Evolutionary conservation across 768 basidiomycete species (phyloP), one percentile per base, ranked within the genome.

Genomic region (Chalciporus chontae): DNA sequence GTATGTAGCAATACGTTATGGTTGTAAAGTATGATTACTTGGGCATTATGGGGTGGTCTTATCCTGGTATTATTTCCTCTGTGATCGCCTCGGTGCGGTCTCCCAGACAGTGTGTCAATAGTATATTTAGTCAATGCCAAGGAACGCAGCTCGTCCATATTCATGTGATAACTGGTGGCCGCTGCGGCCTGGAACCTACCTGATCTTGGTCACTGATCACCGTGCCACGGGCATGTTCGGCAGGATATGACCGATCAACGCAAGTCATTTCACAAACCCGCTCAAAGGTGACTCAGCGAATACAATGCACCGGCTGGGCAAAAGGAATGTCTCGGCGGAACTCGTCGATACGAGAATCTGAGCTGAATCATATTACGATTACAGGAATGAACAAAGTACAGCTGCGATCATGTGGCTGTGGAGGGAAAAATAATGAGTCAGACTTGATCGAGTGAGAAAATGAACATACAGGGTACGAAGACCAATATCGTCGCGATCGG

Each of bases 1-100:
- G 52, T 59, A 62, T 68, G 68, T 68, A 68, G 66, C 68, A 47
- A 58, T 68, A 68, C 66, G 53, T 68, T 69, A 69, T 67, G 63
- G 44, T 45, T 69, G 68, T 68, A 69, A 68, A 64, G 40, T 67
- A 69, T 56, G 65, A 19, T 21, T 4, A 21, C 46, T 57, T 51
- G 56, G 50, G 51, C 24, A 50, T 43, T 51, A 40, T 50, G 43
- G 18, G 39, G 44, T 27, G 40, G 39, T 54, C 19, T 45, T 36
- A 13, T 43, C 42, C 29, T 53, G 40, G 42, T 24, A 27, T 29
- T 37, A 47, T 43, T 23, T 17, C 34, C 24, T 29, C 43, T 24
- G 41, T 34, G 48, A 38, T 36, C 23, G 26, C 24, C 43, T n/a
- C n/a, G 14, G 34, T n/a, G 14, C 32, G 14, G 11, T 32, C 14